phyloP scores from a whole-genome alignment of 2,329 filamentous ascomycete genomes.

The Botrytis cinerea region DNA sequence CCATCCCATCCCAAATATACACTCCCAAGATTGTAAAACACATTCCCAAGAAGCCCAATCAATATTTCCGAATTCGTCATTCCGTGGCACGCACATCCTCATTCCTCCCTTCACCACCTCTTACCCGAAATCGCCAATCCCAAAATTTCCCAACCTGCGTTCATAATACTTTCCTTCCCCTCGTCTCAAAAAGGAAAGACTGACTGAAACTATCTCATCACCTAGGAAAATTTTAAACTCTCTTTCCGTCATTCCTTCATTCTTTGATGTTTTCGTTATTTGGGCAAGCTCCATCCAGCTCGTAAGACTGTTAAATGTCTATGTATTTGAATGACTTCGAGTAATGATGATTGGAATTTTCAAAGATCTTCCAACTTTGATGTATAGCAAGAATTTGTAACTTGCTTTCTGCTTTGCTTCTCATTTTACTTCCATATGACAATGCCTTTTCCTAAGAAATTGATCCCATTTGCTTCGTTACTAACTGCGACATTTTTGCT shows the following conservation, averaged over 20 bases:
- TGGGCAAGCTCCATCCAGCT: not conserved
- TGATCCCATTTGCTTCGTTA: slow-evolving; percentile 3
- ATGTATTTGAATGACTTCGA: not conserved
- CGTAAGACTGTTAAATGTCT: not conserved
- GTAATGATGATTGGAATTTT: not conserved
- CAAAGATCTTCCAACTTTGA: not conserved
- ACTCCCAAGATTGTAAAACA: too few relatives aligned
- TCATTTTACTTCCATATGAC: not conserved
- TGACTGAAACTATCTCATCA: not conserved
- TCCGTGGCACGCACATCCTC: not conserved
- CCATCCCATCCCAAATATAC: not conserved
- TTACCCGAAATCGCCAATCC: not conserved
- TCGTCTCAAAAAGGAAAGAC: not conserved
- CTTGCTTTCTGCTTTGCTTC: not conserved
- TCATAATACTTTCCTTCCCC: not conserved
- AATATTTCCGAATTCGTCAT: not conserved
- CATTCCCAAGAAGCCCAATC: not conserved
- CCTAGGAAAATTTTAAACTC: not conserved
- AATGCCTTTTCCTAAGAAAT: slow-evolving; percentile 17
- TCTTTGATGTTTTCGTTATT: slow-evolving; percentile 4
- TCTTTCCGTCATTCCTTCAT: slow-evolving; percentile 1
- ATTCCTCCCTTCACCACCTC: not conserved
- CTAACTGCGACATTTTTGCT: not conserved
- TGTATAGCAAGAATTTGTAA: not conserved
- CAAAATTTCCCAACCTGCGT: not conserved